Percentiles rank a stretch among this genome's conserved stretches.
Conservation (phyloP, 2,329 filamentous ascomycete species). For the Fusarium musae region DNA sequence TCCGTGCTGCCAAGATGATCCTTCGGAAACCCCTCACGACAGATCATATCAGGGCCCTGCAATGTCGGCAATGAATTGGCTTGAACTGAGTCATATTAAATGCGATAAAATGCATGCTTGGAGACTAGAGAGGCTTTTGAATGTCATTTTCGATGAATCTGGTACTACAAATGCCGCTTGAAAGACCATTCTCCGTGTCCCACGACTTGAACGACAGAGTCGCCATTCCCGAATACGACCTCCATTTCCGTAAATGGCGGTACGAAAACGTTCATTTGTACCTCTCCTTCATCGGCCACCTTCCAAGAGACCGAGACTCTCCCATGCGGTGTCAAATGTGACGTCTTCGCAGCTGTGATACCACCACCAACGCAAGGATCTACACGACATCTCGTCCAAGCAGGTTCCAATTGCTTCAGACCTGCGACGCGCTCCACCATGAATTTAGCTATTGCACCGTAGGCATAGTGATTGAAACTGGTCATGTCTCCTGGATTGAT, state of each 20-base stretch:
- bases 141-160: rapidly evolving
- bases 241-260: neutral
- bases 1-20: neutral
- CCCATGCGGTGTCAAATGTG: neutral
- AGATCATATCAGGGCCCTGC: rapidly evolving
- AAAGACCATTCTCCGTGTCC: neutral
- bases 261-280: neutral
- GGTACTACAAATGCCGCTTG: neutral
- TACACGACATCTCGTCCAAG: neutral
- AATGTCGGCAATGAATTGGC: rapidly evolving
- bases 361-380: neutral
- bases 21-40: neutral
- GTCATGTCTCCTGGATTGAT: neutral
- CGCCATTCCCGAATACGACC: rapidly evolving
- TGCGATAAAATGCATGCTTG: too few species aligned
- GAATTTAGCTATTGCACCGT: neutral
- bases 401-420: neutral
- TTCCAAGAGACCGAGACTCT: neutral
- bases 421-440: neutral
- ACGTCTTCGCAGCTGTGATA: neutral
- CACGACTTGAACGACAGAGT: neutral
- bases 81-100: rapidly evolving
- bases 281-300: too few species aligned
- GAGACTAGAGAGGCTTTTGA: neutral
- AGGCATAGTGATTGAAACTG: neutral